phyloP scores from a whole-genome alignment of 2,329 filamentous ascomycete species.

The Colletotrichum shisoi region DNA sequence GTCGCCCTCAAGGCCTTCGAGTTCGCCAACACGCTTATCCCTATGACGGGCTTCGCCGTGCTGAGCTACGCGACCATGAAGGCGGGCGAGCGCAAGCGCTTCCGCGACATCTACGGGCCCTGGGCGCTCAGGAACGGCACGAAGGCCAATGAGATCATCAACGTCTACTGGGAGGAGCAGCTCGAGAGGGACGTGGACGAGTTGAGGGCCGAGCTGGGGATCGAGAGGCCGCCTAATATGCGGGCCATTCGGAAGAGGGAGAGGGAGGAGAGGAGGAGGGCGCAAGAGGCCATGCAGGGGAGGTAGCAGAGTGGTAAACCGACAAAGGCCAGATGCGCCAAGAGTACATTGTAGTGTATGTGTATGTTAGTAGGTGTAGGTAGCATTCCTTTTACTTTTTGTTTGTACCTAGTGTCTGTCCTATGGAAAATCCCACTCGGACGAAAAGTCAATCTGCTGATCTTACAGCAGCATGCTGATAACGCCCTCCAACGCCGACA shows the following conservation, averaged over 20 bases:
- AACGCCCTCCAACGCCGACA: constrained; percentile 36
- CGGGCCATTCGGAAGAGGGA: constrained; percentile 76
- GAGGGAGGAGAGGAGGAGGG: constrained; percentile 71
- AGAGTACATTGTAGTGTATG: constrained; percentile 30
- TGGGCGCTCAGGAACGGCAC: constrained; percentile 91
- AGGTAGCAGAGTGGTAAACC: background rate
- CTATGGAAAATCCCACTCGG: constrained; percentile 13
- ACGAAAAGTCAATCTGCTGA: constrained; percentile 25
- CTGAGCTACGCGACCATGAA: constrained; percentile 88
- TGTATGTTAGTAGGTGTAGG: constrained; percentile 1
- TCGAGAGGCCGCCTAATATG: constrained; percentile 89
- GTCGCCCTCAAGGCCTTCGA: constrained; percentile 98
- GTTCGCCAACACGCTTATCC: constrained; percentile 90
- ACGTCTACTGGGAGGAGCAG: constrained; percentile 98
- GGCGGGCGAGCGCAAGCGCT: constrained; percentile 76
- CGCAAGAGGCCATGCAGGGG: constrained; percentile 57
- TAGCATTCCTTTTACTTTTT: constrained; percentile 4
- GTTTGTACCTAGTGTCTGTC: background rate
- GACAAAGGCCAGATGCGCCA: background rate
- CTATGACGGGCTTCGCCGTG: constrained; percentile 91
- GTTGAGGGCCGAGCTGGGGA: constrained; percentile 76
- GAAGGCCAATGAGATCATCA: constrained; percentile 80
- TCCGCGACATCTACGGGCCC: constrained; percentile 79
- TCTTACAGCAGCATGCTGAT: constrained; percentile 28
- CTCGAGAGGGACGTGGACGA: constrained; percentile 82